Base-by-base conservation (phyloP, 768 basidiomycete genomes). In the Amylocystis lapponica region DNA sequence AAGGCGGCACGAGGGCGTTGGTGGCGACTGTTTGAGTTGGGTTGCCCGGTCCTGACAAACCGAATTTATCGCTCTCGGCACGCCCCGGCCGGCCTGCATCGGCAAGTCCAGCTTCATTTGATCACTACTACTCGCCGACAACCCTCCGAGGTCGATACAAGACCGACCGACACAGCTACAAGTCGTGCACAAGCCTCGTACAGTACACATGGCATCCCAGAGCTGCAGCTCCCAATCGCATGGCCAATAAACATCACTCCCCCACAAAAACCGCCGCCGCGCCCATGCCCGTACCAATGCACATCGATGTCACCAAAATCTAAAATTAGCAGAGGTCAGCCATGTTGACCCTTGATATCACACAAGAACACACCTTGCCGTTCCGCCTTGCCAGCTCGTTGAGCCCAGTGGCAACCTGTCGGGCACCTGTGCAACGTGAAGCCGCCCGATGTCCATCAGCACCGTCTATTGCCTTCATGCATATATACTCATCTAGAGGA, bases 241-340 rank as follows among this genome's bases (percentile, higher is more conserved):
- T n/a, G n/a, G n/a, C n/a, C n/a, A n/a, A n/a, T n/a, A n/a, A n/a
- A n/a, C 34, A 32, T 52, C 41, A 56, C 31, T 60, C 59, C 26
- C 53, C 51, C 11, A 61, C 51, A 32, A 61, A 62, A 17, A 62
- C 56, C 9, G 51, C 59, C 29, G 57, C 59, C 8, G 88, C 90
- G n/a, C 89, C 89, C 88, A 91, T 91, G n/a, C 90, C 87, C 11
- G 83, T 83, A 14, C 84, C 81, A 29, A 94, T 83, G 56, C 90
- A 93, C 89, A 93, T 93, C 12, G 81, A 81, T 3, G 87, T 91
- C n/a, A 90, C 75, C 35, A 94, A 69, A 6, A 93, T 66, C 86
- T 86, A 41, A n/a, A n/a, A n/a, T n/a, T n/a, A 23, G 33, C n/a
- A 39, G 32, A n/a, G 8, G 12, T 22, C 30, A 27, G 16, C n/a